Percentiles rank a stretch among this genome's conserved stretches.
Conservation (phyloP, 768 basidiomycete species). For the Leccinellum luteum region DNA sequence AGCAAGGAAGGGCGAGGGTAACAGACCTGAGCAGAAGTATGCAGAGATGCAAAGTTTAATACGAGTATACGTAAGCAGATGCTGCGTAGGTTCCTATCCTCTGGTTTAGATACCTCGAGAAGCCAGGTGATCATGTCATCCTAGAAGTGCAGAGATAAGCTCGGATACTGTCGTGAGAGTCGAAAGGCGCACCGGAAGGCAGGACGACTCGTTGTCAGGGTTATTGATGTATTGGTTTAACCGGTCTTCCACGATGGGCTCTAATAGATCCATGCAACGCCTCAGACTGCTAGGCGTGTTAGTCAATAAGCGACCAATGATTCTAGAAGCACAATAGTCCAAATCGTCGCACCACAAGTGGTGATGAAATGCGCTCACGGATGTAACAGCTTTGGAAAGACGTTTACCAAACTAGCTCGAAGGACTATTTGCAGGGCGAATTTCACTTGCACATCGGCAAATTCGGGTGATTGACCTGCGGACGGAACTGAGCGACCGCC, state of each 20-base stretch:
- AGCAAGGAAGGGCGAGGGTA: not conserved
- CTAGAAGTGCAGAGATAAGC: slow-evolving; percentile 18
- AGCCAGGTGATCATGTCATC: slow-evolving; percentile 43
- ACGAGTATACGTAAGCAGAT: slow-evolving; percentile 34
- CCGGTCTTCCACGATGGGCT: slow-evolving; percentile 35
- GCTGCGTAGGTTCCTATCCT: slow-evolving; percentile 27
- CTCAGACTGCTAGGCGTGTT: slow-evolving; percentile 32
- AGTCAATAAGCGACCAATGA: slow-evolving; percentile 32
- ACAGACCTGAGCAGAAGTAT: slow-evolving; percentile 34
- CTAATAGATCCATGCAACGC: slow-evolving; percentile 29
- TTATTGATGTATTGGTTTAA: slow-evolving; percentile 26
- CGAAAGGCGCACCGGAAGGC: slow-evolving; percentile 32
- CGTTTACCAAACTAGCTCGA: slow-evolving; percentile 32
- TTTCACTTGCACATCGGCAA: slow-evolving; percentile 31
- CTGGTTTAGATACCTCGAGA: slow-evolving; percentile 31
- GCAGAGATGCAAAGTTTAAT: slow-evolving; percentile 39
- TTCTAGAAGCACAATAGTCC: slow-evolving; percentile 19
- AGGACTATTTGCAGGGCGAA: slow-evolving; percentile 35
- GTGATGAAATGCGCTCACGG: slow-evolving; percentile 28
- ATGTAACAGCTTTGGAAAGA: slow-evolving; percentile 34
- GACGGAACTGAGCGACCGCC: slow-evolving; percentile 8
- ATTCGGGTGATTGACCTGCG: slow-evolving; percentile 37
- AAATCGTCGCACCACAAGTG: slow-evolving; percentile 10
- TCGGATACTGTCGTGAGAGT: not conserved
- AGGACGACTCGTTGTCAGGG: slow-evolving; percentile 16